Evolutionary conservation across 257 asterid species (phyloP).

Genomic region (Scutellaria galericulata): DNA sequence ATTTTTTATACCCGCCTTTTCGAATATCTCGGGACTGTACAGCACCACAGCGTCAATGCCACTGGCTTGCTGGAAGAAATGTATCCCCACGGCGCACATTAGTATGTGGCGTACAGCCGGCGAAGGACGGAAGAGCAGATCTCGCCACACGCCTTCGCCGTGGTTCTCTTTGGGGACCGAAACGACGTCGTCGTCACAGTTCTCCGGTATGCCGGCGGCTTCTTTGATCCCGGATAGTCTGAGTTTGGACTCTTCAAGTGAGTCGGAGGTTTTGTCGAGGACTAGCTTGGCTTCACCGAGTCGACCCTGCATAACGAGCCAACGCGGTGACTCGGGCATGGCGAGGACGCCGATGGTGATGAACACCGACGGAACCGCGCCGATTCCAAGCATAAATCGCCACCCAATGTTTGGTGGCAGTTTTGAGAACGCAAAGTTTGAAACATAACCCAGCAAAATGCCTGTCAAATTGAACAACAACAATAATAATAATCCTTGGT

Average conservation of each 20-base stretch:
- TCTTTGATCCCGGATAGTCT: conserved; percentile 59
- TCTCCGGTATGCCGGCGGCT: conserved; percentile 67
- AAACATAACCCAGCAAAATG: conserved; percentile 61
- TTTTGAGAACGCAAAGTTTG: conserved; percentile 63
- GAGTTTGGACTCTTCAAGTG: conserved; percentile 54
- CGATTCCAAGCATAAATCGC: conserved; percentile 77
- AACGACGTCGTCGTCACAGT: conserved; percentile 52
- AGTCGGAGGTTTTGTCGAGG: conserved; percentile 61
- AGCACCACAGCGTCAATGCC: conserved; percentile 72
- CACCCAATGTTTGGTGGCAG: conserved; percentile 57
- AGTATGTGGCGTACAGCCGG: conserved; percentile 59
- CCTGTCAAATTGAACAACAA: conserved; percentile 40
- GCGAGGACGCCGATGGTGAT: conserved; percentile 56
- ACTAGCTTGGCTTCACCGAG: conserved; percentile 65
- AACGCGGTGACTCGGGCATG: conserved; percentile 91
- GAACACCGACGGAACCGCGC: conserved; percentile 66
- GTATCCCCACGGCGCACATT: conserved; percentile 59
- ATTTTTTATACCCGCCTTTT: conserved; percentile 51
- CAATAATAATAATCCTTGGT: too few species aligned
- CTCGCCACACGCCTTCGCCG: conserved; percentile 58
- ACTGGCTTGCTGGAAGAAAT: conserved; percentile 67
- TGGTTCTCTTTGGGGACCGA: conserved; percentile 37
- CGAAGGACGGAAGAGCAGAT: conserved; percentile 57
- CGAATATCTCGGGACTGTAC: conserved; percentile 60
- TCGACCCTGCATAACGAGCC: conserved; percentile 82